phyloP scores from a whole-genome alignment of 768 basidiomycete species.

The Tricholoma terreum region DNA sequence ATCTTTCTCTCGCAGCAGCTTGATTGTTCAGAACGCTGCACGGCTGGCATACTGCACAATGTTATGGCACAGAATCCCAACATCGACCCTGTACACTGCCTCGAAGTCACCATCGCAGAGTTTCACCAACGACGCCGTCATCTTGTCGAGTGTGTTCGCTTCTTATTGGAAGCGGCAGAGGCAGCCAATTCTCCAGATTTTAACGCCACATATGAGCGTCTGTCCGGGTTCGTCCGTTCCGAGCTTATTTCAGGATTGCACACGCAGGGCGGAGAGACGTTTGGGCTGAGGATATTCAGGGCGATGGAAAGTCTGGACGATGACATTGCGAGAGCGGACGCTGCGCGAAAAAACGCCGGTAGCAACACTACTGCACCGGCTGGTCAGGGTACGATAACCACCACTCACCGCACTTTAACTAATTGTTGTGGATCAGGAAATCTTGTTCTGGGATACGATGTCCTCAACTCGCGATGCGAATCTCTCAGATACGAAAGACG shows the following conservation, averaged over 20 bases:
- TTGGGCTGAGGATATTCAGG: slow-evolving; percentile 56
- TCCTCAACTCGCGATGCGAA: slow-evolving; percentile 65
- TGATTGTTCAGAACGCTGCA: slow-evolving; percentile 76
- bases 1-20: slow-evolving; percentile 81
- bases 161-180: slow-evolving; percentile 64
- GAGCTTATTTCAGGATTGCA: slow-evolving; percentile 46
- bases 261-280: slow-evolving; percentile 35
- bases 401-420: neutral
- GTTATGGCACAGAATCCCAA: slow-evolving; percentile 67
- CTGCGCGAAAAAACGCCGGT: slow-evolving; percentile 59
- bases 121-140: slow-evolving; percentile 70
- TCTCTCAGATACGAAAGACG: slow-evolving; percentile 75
- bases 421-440: slow-evolving; percentile 29
- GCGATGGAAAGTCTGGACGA: slow-evolving; percentile 61
- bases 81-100: slow-evolving; percentile 47
- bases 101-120: slow-evolving; percentile 65
- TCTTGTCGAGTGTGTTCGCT: slow-evolving; percentile 67
- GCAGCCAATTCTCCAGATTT: slow-evolving; percentile 41
- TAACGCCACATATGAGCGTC: slow-evolving; percentile 46
- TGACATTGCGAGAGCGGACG: slow-evolving; percentile 51
- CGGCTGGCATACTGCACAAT: slow-evolving; percentile 64
- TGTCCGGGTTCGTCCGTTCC: slow-evolving; percentile 52
- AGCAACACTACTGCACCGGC: slow-evolving; percentile 56
- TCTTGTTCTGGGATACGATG: slow-evolving; percentile 58
- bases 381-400: slow-evolving; percentile 48